Evolutionary conservation across 2,329 filamentous ascomycete genomes (phyloP), one percentile per base, ranked within the genome.

Genomic region (Monilinia fructicola): DNA sequence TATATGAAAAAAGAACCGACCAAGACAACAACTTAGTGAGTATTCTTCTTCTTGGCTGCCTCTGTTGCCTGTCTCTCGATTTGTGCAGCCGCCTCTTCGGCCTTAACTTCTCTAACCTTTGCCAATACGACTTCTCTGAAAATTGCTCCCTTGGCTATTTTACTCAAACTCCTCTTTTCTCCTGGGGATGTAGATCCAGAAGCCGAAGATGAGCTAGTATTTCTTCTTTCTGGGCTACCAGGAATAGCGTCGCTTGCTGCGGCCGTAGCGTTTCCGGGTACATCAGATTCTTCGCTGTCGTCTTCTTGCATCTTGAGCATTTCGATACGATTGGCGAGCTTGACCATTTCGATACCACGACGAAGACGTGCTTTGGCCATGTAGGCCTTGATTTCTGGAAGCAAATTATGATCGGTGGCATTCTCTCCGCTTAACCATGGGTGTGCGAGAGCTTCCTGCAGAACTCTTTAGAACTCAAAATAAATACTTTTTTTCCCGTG

Each of bases 351-450:
- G 81, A 99, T 96, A 74, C 93, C 94, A 71, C 94, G 90, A 78
- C 90, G 90, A 73, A 99, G 90, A 69, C 93, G 92, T 67, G 92
- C 92, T 79, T 93, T 93, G 70, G 93, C 90, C 79, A 96, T 92
- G 82, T 95, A 96, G 63, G 93, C 90, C 79, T 91, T 91, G 83
- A 99, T 96, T 82, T 99, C 95, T 72, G 95, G 95, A 78, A 99
- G 82, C 85, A 99, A 86, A 84, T 99, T 93, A 86, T 97, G 93
- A 79, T 98, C 93, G 69, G 90, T 92, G 70, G 95, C 95, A 69
- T 87, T 95, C 82, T 95, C 85, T 78, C 94, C 94, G 76, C 87
- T 95, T 74, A 98, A 87, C 94, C 94, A 98, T 68, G 86, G 83
- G 79, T 97, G 93, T 67, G 86, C 83, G 62, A 97, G 81, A 54